Evolutionary conservation across 2,329 filamentous ascomycete genomes (phyloP).

Genomic region (Alternaria metachromatica): DNA sequence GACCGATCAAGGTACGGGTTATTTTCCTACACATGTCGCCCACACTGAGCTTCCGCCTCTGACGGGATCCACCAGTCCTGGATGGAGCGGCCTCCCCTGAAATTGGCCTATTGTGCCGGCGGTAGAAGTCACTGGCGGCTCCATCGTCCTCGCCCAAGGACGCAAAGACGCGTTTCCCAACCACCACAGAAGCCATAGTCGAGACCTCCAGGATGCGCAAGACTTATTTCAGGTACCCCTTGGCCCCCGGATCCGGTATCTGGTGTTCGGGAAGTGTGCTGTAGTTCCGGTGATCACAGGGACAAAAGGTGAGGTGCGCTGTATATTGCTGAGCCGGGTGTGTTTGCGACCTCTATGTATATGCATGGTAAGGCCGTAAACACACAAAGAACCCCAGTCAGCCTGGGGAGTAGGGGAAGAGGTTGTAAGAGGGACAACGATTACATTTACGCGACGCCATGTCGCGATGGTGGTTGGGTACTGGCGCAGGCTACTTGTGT

Average conservation of each 20-base stretch:
- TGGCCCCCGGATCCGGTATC: neutral
- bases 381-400: neutral
- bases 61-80: neutral
- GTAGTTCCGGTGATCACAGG: neutral
- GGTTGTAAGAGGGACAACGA: neutral
- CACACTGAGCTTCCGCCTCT: slow-evolving; percentile 13
- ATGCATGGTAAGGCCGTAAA: slow-evolving; percentile 9
- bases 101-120: slow-evolving; percentile 1
- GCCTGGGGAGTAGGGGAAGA: slow-evolving; percentile 6
- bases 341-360: neutral
- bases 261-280: neutral
- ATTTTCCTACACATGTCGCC: slow-evolving; percentile 19
- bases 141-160: slow-evolving; percentile 8
- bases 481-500: neutral
- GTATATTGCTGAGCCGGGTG: neutral
- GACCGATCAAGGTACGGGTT: neutral
- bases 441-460: slow-evolving; percentile 12
- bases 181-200: slow-evolving; percentile 5
- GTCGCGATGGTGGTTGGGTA: slow-evolving; percentile 13
- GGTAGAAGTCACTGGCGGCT: slow-evolving; percentile 9
- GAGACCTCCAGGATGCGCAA: neutral
- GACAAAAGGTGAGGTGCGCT: neutral
- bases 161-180: slow-evolving; percentile 13
- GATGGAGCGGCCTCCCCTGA: slow-evolving; percentile 1
- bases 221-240: neutral